A percentile compares a stretch with the other conserved stretches of the same genome.
Conservation (phyloP, 768 basidiomycete species). For the Boletus pseudopeckii region DNA sequence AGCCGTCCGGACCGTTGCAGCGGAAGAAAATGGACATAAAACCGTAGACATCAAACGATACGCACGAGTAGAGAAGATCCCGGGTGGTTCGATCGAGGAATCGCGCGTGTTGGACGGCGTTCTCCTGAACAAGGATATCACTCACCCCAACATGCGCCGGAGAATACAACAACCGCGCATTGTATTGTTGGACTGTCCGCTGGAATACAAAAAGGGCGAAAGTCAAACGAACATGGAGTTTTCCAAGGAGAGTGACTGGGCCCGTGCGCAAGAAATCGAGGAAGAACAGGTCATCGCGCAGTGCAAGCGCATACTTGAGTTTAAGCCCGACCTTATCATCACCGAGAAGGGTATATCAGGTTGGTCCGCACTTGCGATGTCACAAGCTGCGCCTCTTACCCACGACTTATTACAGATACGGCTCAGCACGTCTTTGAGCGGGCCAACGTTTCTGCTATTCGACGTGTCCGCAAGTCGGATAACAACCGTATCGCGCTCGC, state of each 20-base stretch:
- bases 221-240: slow-evolving; percentile 99
- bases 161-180: slow-evolving; percentile 88
- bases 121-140: slow-evolving; percentile 99
- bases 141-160: slow-evolving; percentile 94
- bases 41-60: slow-evolving; percentile 98
- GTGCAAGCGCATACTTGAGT: slow-evolving; percentile 82
- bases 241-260: slow-evolving; percentile 91
- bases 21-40: slow-evolving; percentile 70
- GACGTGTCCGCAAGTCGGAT: slow-evolving; percentile 97
- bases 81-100: slow-evolving; percentile 96
- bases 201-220: slow-evolving; percentile 99
- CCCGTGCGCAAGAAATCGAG: slow-evolving; percentile 87
- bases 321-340: slow-evolving; percentile 92
- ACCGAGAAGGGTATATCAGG: slow-evolving; percentile 98
- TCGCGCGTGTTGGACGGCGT: slow-evolving; percentile 84
- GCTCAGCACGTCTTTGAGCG: slow-evolving; percentile 90
- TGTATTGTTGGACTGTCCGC: slow-evolving; percentile 86
- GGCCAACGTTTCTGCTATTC: slow-evolving; percentile 86
- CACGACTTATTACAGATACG: slow-evolving; percentile 52
- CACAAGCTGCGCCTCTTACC: neutral
- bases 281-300: slow-evolving; percentile 93
- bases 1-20: slow-evolving; percentile 85
- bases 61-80: slow-evolving; percentile 94
- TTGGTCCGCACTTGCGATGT: slow-evolving; percentile 33
- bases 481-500: slow-evolving; percentile 98